Percentiles rank a stretch among this genome's conserved stretches.
Evolutionary conservation across 139 green algal species (phyloP).

Genomic region (Micromonas commoda): DNA sequence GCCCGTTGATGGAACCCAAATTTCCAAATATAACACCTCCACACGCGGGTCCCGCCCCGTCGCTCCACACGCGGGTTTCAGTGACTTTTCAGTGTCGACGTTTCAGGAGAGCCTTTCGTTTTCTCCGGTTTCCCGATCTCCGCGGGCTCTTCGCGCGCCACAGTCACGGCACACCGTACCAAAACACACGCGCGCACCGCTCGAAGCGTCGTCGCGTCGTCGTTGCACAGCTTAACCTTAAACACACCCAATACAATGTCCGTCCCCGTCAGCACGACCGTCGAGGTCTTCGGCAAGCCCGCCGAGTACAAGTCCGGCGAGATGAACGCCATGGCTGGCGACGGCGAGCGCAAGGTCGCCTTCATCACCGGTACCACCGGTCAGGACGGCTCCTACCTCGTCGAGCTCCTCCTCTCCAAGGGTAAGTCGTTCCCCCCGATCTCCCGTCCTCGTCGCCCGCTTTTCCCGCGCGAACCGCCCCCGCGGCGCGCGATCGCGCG

Average conservation of each 20-base stretch:
- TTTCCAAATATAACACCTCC: too few species aligned
- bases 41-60: too few species aligned
- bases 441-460: not conserved
- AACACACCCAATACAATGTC: not conserved
- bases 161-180: too few species aligned
- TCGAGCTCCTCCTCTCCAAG: constrained; percentile 58
- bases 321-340: not conserved
- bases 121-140: too few species aligned
- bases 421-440: not conserved
- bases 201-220: too few species aligned
- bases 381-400: constrained; percentile 63
- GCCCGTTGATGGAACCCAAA: too few species aligned
- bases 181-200: too few species aligned
- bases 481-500: not conserved
- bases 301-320: constrained; percentile 18
- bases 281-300: not conserved
- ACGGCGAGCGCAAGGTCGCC: constrained; percentile 37
- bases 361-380: constrained; percentile 64
- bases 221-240: not conserved
- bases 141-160: too few species aligned
- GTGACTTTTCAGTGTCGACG: too few species aligned
- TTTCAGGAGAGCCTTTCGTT: too few species aligned
- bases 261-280: not conserved
- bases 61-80: too few species aligned
- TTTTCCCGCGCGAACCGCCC: too few species aligned